phyloP scores from a whole-genome alignment of 306 rosid genomes.

The Dalbergia cochinchinensis region DNA sequence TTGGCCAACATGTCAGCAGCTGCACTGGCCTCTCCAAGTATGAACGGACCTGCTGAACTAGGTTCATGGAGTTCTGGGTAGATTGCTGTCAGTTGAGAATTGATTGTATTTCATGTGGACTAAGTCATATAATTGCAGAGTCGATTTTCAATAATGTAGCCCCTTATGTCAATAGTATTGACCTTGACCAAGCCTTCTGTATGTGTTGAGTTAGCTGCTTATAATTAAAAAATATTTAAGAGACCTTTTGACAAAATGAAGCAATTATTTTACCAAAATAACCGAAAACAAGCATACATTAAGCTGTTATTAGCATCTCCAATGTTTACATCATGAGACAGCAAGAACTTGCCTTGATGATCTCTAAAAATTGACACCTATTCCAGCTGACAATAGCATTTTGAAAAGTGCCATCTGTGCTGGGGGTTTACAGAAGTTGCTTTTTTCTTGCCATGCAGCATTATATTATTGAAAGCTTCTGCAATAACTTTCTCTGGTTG shows the following conservation, averaged over 20 bases:
- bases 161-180: background rate
- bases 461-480: background rate
- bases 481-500: background rate
- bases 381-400: constrained; percentile 20
- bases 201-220: background rate
- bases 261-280: too few species aligned
- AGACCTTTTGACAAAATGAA: background rate
- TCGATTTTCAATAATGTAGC: background rate
- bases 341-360: constrained; percentile 7
- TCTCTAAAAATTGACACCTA: constrained; percentile 5
- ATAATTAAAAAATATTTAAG: too few species aligned
- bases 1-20: constrained; percentile 3
- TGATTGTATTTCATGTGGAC: background rate
- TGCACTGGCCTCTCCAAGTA: background rate
- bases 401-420: background rate
- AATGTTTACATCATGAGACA: background rate
- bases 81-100: background rate
- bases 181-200: background rate
- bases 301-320: constrained; percentile 1
- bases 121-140: background rate
- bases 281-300: background rate
- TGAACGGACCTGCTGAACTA: background rate
- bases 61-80: background rate
- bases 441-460: constrained; percentile 11
- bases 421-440: background rate